Evolutionary conservation across 2,329 filamentous ascomycete genomes (phyloP), one percentile per base, ranked within the genome.

Genomic region (Aspergillus tanneri): DNA sequence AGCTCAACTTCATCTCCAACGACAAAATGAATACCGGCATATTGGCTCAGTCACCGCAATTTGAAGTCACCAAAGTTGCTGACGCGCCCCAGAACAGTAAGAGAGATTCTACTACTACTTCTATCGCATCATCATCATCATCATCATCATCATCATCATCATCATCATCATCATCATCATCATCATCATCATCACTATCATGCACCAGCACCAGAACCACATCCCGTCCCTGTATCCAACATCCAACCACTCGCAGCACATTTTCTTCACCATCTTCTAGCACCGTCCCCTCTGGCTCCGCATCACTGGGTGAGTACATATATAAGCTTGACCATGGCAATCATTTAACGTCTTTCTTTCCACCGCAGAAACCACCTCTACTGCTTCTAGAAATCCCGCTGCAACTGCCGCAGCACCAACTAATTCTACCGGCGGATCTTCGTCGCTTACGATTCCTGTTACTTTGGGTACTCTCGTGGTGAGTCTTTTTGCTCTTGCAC

Each of bases 1-100:
- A 72, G 49, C 63, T 75, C 65, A 73, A 75, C 58, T 61, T 73
- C 47, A 42, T 70, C 46, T 67, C 69, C 41, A 63, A 64, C 28
- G 50, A 53, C 16, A 52, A 52, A 12, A 49, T 54, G 22, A 70
- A 69, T 56, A 63, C 45, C 27, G 72, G 72, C 28, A 74, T 75
- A 50, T 59, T 75, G 24, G 69, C 71, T 21, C 72, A 75, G 60
- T 72, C 69, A 14, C 55, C 62, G 25, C 61, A 55, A 56, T 56
- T 61, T 54, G 51, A 59, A 35, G 53, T 59, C 22, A 59, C 57
- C 4, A 47, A 52, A 16, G 55, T 59, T 23, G 55, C 47, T 14
- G 48, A 51, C n/a, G 38, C 28, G 2, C 46, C 39, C 19, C 37
- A 56, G 39, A 43, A 56, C 42, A 57, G 61, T 61, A 53, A 63